Base-by-base conservation (phyloP, 495 filamentous ascomycete species). In the Penicillium angulare region DNA sequence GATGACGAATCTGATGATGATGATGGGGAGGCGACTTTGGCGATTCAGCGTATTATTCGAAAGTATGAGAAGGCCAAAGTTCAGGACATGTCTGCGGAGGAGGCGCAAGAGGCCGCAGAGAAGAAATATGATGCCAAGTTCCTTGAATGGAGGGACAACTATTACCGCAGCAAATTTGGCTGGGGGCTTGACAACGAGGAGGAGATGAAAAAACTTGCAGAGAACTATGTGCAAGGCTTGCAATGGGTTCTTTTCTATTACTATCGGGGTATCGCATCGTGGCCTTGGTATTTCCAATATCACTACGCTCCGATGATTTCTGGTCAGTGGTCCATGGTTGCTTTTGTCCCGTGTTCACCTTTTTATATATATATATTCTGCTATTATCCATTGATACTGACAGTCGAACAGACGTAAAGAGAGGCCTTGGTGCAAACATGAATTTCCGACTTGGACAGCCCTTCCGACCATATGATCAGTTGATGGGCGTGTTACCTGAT, bases 221-320 rank as follows among this genome's bases (percentile, higher is more conserved):
- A 96, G 70, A 99, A 97, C 72, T 99, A 99, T 66, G 87, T 99
- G 5, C 89, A 97, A 74, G 95, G 95, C 22, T 71, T 99, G 43
- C 95, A 99, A 61, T 99, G 95, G 95, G 95, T 99, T 27, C 74
- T 99, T 31, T 96, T 86, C 70, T 98, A 98, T 71, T 99, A 99
- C 64, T 97, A 99, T 64, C 85, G 87, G 45, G 93, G 95, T 42
- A 91, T 99, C 47, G 95, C 86, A 21, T 97, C 92, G 42, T 99
- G 95, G 95, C 88, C 93, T 20, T 99, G 95, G 95, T 99, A 88
- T 69, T 99, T 97, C 69, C 69, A 74, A 27, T 99, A 95, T 62
- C 95, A 99, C 69, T 99, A 97, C 68, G 86, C 95, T 4, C 95
- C 95, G 7, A 96, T 95, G 89, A 97, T 92, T 40, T 92, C 88